Evolutionary conservation across 2,329 filamentous ascomycete genomes (phyloP), one percentile per base, ranked within the genome.

Genomic region (Cryphonectria naterciae): DNA sequence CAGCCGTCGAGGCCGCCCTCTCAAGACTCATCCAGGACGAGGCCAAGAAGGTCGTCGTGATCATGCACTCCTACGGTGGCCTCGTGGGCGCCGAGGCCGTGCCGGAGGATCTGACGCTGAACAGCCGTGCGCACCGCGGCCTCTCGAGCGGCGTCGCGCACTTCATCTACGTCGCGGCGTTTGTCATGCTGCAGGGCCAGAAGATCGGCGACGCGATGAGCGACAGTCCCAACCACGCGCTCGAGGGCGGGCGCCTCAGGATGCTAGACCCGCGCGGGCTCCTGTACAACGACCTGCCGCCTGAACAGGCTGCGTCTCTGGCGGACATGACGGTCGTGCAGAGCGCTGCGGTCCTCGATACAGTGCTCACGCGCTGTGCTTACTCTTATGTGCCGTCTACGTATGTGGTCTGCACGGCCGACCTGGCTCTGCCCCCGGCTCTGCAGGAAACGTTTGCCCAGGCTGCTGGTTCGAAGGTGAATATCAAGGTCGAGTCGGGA

Each of bases 51-150:
- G 75, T 77, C 8, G 35, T 75, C 15, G 69, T 76, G 7, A 58
- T 76, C 1, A 75, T 76, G 74, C 76, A 77, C 70, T 77, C 76
- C 3, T 77, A 75, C 39, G 75, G 76, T 22, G 76, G 76, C 2
- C 70, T 76, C 2, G 73, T 76, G 4, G 73, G 76, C n/a, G 72
- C 66, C 22, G 73, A 77, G 60, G 76, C 73, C 8, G 67, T 75
- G 0, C 52, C 69, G 4, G 65, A 75, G 58, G 70, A 74, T 2
- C 60, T 77, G 32, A 74, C 54, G 17, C 68, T 67, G 13, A 39
- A 35, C n/a, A 67, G 68, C 41, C 74, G 76, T 19, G n/a, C 68
- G 19, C 46, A 28, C 6, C 37, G 49, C 4, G 73, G 73, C 17
- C 63, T 74, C 17, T 2, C 28, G 2, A 73, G 75, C 37, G 74